Conservation (phyloP, 2,329 filamentous ascomycete genomes). For the Colletotrichum destructivum region DNA sequence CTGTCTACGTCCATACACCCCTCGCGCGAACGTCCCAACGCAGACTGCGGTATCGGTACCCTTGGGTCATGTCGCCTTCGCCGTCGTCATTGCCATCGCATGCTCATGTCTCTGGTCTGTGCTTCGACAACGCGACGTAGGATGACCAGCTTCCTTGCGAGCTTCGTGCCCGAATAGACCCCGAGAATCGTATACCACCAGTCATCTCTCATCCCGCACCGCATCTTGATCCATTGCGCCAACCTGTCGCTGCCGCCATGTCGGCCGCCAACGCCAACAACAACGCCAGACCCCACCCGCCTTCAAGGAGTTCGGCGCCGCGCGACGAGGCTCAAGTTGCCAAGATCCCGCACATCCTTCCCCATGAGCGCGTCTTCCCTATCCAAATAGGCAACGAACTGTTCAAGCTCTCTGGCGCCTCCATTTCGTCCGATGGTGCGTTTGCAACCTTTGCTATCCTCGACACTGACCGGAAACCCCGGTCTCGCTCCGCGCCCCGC, state of each 20-base stretch:
- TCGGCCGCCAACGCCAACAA: conserved; percentile 27
- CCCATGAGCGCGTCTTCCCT: conserved; percentile 81
- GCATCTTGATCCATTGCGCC: conserved; percentile 1
- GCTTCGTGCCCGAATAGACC: conserved; percentile 19
- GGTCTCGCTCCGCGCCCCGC: not conserved
- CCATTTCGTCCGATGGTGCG: conserved; percentile 80
- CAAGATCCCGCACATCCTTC: conserved; percentile 72
- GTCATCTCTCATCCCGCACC: conserved; percentile 1
- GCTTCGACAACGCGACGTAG: conserved; percentile 29
- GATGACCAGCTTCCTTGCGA: conserved; percentile 35
- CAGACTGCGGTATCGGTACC: not conserved
- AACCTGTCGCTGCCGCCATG: conserved; percentile 24
- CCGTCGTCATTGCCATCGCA: conserved; percentile 7
- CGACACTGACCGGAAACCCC: conserved; percentile 2
- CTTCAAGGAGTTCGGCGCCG: conserved; percentile 43
- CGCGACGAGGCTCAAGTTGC: conserved; percentile 53
- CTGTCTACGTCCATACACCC: too few relatives aligned
- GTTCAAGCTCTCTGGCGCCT: conserved; percentile 81
- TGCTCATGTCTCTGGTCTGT: conserved; percentile 27
- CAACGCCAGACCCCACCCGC: conserved; percentile 26
- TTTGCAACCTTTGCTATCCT: conserved; percentile 41
- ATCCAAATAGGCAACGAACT: conserved; percentile 81
- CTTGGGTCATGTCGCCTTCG: not conserved
- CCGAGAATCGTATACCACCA: conserved; percentile 1
- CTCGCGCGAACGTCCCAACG: conserved; percentile 6